phyloP scores from a whole-genome alignment of 2,329 filamentous ascomycete species.

The Botryotinia globosa region DNA sequence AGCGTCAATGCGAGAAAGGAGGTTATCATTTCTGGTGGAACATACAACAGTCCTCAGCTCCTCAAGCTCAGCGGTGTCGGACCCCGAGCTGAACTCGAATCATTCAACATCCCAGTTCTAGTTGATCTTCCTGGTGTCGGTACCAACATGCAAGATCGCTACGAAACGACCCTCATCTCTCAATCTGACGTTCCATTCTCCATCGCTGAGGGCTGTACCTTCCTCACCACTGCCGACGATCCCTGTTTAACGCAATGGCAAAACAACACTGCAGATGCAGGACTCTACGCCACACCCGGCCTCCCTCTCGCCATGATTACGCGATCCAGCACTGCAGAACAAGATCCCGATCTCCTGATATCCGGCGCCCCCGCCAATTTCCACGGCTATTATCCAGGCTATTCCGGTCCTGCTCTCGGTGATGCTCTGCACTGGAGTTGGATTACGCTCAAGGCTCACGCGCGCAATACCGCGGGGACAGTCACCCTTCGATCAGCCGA shows the following conservation, averaged over 20 bases:
- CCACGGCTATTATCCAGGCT: constrained; percentile 39
- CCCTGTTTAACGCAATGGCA: constrained; percentile 40
- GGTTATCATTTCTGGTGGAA: constrained; percentile 49
- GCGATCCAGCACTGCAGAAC: constrained; percentile 20
- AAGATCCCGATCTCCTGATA: constrained; percentile 25
- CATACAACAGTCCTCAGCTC: constrained; percentile 47
- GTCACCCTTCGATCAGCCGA: constrained; percentile 60
- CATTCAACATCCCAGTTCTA: constrained; percentile 49
- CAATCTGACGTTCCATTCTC: constrained; percentile 43
- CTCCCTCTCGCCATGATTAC: constrained; percentile 38
- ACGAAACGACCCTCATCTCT: constrained; percentile 49
- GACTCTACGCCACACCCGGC: constrained; percentile 48
- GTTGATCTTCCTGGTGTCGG: constrained; percentile 62
- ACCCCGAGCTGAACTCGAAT: constrained; percentile 41
- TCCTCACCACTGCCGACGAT: constrained; percentile 38
- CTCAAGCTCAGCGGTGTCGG: constrained; percentile 48
- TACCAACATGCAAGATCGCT: constrained; percentile 54
- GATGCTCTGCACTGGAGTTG: constrained; percentile 32
- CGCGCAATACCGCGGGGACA: constrained; percentile 58
- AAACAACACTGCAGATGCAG: constrained; percentile 17
- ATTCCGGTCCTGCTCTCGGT: constrained; percentile 43
- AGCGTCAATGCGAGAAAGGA: constrained; percentile 35
- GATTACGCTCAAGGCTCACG: constrained; percentile 51
- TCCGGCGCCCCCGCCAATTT: constrained; percentile 23
- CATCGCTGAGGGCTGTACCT: constrained; percentile 39